These are phyloP conservation scores for Saturnispora sekii DNA, from an alignment of 805 yeast genomes.

Conservation along the genomic window DNA sequence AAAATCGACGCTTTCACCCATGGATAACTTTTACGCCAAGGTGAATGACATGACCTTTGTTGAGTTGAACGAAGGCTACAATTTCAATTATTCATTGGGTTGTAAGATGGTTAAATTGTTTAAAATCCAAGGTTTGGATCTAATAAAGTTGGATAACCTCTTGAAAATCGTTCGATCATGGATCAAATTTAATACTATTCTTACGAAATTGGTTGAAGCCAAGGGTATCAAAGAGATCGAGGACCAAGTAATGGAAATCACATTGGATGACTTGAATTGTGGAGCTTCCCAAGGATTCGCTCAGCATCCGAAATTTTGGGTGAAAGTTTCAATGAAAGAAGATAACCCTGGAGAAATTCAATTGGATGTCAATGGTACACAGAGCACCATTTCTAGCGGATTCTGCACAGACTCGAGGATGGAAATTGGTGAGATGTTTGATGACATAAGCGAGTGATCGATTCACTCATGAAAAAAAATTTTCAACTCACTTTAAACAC, in stretches of 20 bases:
- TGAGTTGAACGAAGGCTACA: background rate
- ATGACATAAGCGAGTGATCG: background rate
- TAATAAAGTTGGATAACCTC: constrained; percentile 15
- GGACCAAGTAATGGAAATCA: background rate
- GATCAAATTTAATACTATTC: constrained; percentile 20
- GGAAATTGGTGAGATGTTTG: constrained; percentile 3
- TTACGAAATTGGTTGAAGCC: constrained; percentile 13
- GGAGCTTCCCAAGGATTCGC: background rate
- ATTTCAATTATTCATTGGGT: constrained; percentile 17
- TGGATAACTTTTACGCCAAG: constrained; percentile 16
- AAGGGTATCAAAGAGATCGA: background rate
- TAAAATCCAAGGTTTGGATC: constrained; percentile 19
- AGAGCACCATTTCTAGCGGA: constrained; percentile 1
- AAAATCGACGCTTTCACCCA: constrained; percentile 2
- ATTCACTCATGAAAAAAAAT: background rate
- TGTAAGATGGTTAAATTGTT: constrained; percentile 23
- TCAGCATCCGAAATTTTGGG: background rate
- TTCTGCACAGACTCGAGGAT: background rate
- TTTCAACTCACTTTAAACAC: background rate
- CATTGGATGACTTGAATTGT: background rate
- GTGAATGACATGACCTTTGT: constrained; percentile 12
- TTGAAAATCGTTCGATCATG: constrained; percentile 20
- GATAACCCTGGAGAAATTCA: background rate
- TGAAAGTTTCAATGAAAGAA: constrained; percentile 4
- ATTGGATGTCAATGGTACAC: too few relatives aligned